Percentiles rank a stretch among this genome's conserved stretches.
phyloP scores from a whole-genome alignment of 2,329 filamentous ascomycete species.

The Periglandula ipomoeae region DNA sequence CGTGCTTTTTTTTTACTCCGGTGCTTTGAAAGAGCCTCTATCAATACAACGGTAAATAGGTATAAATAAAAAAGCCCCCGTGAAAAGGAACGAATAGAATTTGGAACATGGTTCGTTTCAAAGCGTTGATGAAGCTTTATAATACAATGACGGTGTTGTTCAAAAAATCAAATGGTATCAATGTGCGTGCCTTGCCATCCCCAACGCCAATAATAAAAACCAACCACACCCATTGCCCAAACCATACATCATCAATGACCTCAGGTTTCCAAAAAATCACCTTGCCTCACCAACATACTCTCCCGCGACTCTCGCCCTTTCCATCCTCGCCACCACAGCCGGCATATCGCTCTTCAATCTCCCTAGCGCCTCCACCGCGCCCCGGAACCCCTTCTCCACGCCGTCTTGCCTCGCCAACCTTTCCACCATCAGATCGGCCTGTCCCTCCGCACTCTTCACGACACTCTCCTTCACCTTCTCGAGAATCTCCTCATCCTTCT shows the following conservation, averaged over 20 bases:
- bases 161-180: neutral
- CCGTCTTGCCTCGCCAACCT: slow-evolving; percentile 32
- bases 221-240: no score
- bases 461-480: slow-evolving; percentile 17
- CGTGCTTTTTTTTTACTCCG: neutral
- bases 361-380: slow-evolving; percentile 40
- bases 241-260: no score
- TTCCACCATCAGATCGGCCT: slow-evolving; percentile 21
- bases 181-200: neutral
- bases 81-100: neutral
- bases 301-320: slow-evolving; percentile 51
- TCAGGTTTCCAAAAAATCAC: no score
- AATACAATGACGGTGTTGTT: no score
- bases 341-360: slow-evolving; percentile 52
- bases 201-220: no score
- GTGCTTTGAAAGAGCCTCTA: neutral
- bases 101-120: neutral
- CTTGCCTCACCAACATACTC: slow-evolving; percentile 41
- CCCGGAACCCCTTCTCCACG: slow-evolving; percentile 37
- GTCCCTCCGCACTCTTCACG: slow-evolving; percentile 12
- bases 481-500: slow-evolving; percentile 38
- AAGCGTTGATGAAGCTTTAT: no score
- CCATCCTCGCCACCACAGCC: slow-evolving; percentile 53
- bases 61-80: neutral
- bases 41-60: neutral